Evolutionary conservation across 768 basidiomycete species (phyloP).

Genomic region (Amanita rimosa): DNA sequence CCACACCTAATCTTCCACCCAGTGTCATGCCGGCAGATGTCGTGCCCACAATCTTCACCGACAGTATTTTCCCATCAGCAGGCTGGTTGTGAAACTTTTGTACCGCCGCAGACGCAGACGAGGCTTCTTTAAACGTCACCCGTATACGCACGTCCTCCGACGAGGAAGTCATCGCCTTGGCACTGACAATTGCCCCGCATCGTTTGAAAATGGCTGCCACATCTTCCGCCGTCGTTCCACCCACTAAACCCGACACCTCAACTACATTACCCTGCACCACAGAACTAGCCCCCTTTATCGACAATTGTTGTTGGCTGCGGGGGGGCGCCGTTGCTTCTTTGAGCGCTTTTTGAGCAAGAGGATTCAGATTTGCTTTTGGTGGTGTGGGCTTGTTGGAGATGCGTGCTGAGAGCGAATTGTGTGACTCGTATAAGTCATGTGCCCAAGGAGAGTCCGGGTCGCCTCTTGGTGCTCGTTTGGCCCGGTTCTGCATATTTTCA

Average conservation of each 20-base stretch:
- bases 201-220: slow-evolving; percentile 81
- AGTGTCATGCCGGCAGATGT: slow-evolving; percentile 40
- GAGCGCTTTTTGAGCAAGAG: slow-evolving; percentile 49
- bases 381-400: slow-evolving; percentile 30
- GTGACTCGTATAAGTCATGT: slow-evolving; percentile 57
- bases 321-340: slow-evolving; percentile 39
- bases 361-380: slow-evolving; percentile 40
- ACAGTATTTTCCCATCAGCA: slow-evolving; percentile 70
- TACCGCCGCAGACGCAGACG: slow-evolving; percentile 56
- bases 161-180: slow-evolving; percentile 23
- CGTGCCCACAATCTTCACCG: slow-evolving; percentile 49
- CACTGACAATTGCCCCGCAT: slow-evolving; percentile 53
- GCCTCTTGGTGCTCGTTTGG: slow-evolving; percentile 49
- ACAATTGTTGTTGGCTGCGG: slow-evolving; percentile 24
- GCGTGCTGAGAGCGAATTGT: slow-evolving; percentile 52
- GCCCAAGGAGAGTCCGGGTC: slow-evolving; percentile 58
- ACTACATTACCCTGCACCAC: slow-evolving; percentile 51
- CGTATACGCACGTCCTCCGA: slow-evolving; percentile 42
- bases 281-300: slow-evolving; percentile 59
- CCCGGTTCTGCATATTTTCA: slow-evolving; percentile 28
- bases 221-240: slow-evolving; percentile 73
- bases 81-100: slow-evolving; percentile 69
- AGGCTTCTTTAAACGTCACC: slow-evolving; percentile 57
- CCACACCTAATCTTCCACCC: slow-evolving; percentile 46
- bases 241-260: slow-evolving; percentile 61